phyloP scores from a whole-genome alignment of 139 green algal species.

The Chlorella sp. region DNA sequence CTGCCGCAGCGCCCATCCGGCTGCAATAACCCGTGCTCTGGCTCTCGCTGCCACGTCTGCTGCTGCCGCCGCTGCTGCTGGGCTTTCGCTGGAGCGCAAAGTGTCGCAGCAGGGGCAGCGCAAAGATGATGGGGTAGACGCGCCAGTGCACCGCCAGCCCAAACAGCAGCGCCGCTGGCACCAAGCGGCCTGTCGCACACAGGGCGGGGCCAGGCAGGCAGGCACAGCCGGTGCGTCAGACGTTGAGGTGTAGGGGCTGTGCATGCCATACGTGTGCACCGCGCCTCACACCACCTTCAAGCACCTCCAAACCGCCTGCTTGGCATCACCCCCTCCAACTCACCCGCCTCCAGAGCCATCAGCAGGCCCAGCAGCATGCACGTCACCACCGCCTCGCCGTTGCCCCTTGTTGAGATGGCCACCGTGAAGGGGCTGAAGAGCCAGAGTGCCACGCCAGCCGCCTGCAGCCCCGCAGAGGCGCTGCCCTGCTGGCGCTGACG shows the following conservation, averaged over 20 bases:
- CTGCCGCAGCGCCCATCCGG: neutral
- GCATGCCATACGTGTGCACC: too few relatives aligned
- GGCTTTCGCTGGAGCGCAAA: conserved; percentile 35
- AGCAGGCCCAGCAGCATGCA: conserved; percentile 82
- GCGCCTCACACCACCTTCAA: too few relatives aligned
- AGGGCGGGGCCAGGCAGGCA: neutral
- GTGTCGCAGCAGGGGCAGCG: conserved; percentile 73
- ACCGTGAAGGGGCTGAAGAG: conserved; percentile 95
- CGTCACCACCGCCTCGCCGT: conserved; percentile 83
- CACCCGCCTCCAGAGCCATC: conserved; percentile 45
- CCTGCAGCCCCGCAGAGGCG: neutral
- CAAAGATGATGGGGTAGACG: conserved; percentile 94
- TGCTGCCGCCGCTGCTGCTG: neutral
- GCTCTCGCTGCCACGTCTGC: neutral
- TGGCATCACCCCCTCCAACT: neutral
- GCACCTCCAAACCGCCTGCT: too few relatives aligned
- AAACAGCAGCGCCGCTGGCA: conserved; percentile 65
- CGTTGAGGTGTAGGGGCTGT: too few relatives aligned
- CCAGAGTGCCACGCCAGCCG: conserved; percentile 68
- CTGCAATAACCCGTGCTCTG: neutral
- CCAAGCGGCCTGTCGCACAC: conserved; percentile 28
- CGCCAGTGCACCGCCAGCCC: conserved; percentile 92
- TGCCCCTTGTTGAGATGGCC: conserved; percentile 93
- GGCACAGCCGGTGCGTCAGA: neutral
- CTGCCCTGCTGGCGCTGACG: neutral